Evolutionary conservation across 371 early-diverging fungal genomes (phyloP), one percentile per base, ranked within the genome.

Genomic region (Syncephalastrum monosporum): DNA sequence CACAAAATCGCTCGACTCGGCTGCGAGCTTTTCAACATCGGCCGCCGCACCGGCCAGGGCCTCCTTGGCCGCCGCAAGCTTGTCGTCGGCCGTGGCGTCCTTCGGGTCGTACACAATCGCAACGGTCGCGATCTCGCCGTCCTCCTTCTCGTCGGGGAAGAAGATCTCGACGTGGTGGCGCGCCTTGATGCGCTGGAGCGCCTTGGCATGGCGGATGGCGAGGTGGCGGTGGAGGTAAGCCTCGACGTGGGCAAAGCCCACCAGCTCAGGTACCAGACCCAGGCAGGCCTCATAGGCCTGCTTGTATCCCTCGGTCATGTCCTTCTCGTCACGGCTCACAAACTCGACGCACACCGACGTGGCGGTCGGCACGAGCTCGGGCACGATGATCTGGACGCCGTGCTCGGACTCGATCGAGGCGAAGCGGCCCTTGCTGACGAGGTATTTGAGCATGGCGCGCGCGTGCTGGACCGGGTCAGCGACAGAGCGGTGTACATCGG

Each of bases 171-270:
- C 87, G 21, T 71, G 64, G 47, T 86, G 82, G 29, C 76, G 68
- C 3, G 84, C 71, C 57, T 85, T 84, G 64, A 89, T 75, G 23
- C 88, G 87, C 38, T 82, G 77, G 10, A 92, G 75, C 64, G 87
- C 90, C 60, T 83, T 79, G n/a, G 91, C 93, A 54, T 88, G 88
- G 59, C 86, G 85, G 29, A 92, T 90, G 24, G 85, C 74, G 51
- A 95, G 86, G 71, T 86, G 85, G 41, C 87, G 81, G 67, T 92
- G 92, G 54, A 94, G 72, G 42, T 88, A 88, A 47, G 86, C 84
- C 24, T 86, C 82, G 48, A 91, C 86, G 44, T 81, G 75, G 49
- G 82, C 82, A 63, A 94, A 88, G 10, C 38, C 38, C 1, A 33
- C 38, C 63, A 81, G 77, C 24, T 76, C 68, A 29, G 86, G 87